Base-by-base conservation (phyloP, 2,329 filamentous ascomycete species). In the Hyphodiscus sp. region DNA sequence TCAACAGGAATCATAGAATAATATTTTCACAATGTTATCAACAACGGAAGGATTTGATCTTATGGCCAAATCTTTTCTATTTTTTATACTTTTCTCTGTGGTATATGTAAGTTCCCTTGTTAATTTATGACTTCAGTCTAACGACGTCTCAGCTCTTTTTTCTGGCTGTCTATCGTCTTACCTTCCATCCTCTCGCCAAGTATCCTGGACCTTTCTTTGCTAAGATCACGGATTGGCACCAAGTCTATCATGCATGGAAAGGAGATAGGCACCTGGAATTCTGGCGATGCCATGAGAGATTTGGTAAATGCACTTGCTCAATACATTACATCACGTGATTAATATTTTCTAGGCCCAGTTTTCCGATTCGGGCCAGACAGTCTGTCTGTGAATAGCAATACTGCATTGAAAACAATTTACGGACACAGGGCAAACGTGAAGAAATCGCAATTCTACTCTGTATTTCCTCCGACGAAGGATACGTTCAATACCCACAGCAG, bases 351-450 rank as follows among this genome's bases (percentile, higher is more conserved):
- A 82, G 80, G 82, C 61, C 71, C 74, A 15, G 69, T 82, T 47
- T 86, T 92, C 19, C 86, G 89, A 26, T 88, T 86, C 60, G 87
- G 86, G 0, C 89, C 89, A 45, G 89, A 90, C 69, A 82, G 81
- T 56, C 73, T 95, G 43, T 89, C 85, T 1, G 81, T 95, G 73
- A 92, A 94, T 75, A 85, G 82, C 51, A 79, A 79, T 56, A 77
- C 78, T 8, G 85, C 86, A 0, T 73, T 89, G 54, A 81, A 82
- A 67, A 78, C 82, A 18, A 85, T 87, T 57, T 84, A 86, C 69
- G 81, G 82, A 59, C 81, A 83, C 72, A 74, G 75, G 47, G 69
- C 79, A 66, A 84, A 84, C 56, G 80, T 85, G 29, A 73, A 77
- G 69, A 89, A 89, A 71, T 78, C 84, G 42, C 77, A 83, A 61